A percentile compares a stretch with the other conserved stretches of the same genome.
These are phyloP conservation scores for Helianthus tuberosus DNA, from an alignment of 129 eudicot species.

Conservation along the genomic window DNA sequence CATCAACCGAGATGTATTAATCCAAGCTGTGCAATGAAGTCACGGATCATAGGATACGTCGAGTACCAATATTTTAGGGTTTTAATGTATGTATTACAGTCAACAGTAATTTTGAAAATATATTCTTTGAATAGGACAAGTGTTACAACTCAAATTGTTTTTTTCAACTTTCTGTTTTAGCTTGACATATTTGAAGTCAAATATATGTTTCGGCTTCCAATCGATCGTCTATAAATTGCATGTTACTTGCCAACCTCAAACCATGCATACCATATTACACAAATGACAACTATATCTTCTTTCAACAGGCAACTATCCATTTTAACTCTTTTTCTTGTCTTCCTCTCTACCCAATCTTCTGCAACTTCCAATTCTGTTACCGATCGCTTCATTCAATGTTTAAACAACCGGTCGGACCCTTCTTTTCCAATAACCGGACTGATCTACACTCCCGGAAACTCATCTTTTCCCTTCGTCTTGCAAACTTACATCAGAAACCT, in stretches of 20 bases:
- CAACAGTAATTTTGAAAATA: background rate
- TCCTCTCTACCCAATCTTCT: slow-evolving; percentile 12
- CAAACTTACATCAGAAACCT: slow-evolving; percentile 12
- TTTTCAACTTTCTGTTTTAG: background rate
- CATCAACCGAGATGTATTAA: too few species aligned
- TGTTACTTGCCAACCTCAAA: background rate
- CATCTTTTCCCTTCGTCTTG: slow-evolving; percentile 7
- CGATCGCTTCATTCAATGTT: background rate
- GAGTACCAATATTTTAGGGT: background rate
- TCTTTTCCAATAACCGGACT: slow-evolving; percentile 16
- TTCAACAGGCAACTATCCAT: background rate
- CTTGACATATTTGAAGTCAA: background rate
- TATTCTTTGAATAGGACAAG: background rate
- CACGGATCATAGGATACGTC: background rate
- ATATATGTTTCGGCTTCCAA: background rate
- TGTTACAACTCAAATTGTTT: background rate
- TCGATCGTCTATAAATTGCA: background rate
- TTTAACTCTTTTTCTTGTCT: slow-evolving; percentile 1
- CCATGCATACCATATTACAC: background rate
- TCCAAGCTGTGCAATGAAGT: too few species aligned
- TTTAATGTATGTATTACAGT: background rate
- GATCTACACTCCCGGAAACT: background rate
- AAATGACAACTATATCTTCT: background rate
- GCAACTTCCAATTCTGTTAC: background rate
- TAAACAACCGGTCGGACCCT: background rate